Base-by-base conservation (phyloP, 1,284 basidiomycete genomes). In the Cryptococcus floricola region DNA sequence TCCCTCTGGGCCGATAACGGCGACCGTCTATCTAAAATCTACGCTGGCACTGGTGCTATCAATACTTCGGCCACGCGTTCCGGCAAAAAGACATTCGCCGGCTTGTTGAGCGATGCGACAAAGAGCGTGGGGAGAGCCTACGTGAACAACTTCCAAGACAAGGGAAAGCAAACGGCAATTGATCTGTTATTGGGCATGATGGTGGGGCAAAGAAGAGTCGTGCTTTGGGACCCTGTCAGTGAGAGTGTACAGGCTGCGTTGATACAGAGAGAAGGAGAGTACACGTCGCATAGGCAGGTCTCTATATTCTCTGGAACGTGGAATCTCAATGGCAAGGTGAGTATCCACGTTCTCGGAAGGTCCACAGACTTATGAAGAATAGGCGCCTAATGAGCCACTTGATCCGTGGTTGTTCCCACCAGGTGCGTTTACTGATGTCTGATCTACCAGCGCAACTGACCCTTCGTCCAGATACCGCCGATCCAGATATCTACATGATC, bases 141-240 rank as follows among this genome's bases (percentile, higher is more conserved):
- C 70, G 96, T 98, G 74, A 96, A 95, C 74, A 98, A 98, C 71
- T 98, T 98, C 73, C 90, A 95, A 65, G 96, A 99, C 75, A 91
- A 91, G 74, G 85, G 83, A 45, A 98, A 98, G 74, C 96, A 99
- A 69, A 79, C 84, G 18, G 91, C 94, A 0, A 98, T 98, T 60
- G 96, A 98, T 70, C 88, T 92, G 82, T 88, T 98, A 64, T 80
- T 98, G 91, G 95, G 95, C 6, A 93, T 97, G 72, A 82, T 98
- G 76, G 90, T 84, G 58, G 87, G 86, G 48, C 94, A 98, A 77
- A 81, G 81, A 57, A 87, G 87, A 61, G 92, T 98, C 10, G 86
- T 87, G 7, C 89, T 98, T 53, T 98, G 89, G 70, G 92, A 99
- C 71, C 94, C 95, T 0, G 84, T 98, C 31, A 89, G 94, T 67